A percentile compares a stretch with the other conserved stretches of the same genome.
Evolutionary conservation across 2,329 filamentous ascomycete genomes (phyloP).

Genomic region (Amylocarpus encephaloides): DNA sequence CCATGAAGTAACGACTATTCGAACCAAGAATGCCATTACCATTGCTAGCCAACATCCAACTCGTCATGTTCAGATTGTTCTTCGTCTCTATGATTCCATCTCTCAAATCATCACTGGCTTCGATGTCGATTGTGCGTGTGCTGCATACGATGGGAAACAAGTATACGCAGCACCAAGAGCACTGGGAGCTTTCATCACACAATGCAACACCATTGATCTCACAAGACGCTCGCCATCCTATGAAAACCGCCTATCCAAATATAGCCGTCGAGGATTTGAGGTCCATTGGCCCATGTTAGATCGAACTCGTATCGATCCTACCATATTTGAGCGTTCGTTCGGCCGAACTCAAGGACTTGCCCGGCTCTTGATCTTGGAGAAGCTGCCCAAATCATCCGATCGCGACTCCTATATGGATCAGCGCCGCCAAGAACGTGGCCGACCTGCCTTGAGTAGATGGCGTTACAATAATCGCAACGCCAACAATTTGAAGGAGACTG

Average conservation of each 20-base stretch:
- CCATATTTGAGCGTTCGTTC: constrained; percentile 80
- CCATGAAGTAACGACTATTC: constrained; percentile 74
- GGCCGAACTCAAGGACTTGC: constrained; percentile 69
- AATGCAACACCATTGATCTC: constrained; percentile 75
- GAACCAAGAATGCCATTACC: constrained; percentile 82
- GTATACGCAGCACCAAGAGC: constrained; percentile 75
- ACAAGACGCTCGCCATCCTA: constrained; percentile 77
- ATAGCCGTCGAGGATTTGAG: constrained; percentile 78
- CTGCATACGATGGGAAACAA: constrained; percentile 72
- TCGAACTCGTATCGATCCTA: constrained; percentile 71
- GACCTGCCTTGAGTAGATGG: constrained; percentile 48
- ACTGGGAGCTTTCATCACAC: constrained; percentile 71
- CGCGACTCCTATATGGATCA: constrained; percentile 66
- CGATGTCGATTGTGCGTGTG: constrained; percentile 79
- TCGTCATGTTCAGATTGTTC: constrained; percentile 76
- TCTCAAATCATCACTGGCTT: constrained; percentile 84
- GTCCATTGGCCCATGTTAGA: constrained; percentile 73
- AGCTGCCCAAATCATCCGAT: constrained; percentile 61
- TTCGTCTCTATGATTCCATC: constrained; percentile 77
- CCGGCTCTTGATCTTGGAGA: constrained; percentile 71
- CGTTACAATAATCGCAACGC: constrained; percentile 38
- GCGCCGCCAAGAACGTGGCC: constrained; percentile 64
- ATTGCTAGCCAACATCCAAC: constrained; percentile 80
- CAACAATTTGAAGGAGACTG: constrained; percentile 70
- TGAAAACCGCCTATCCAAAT: constrained; percentile 80